Conservation (phyloP, 495 filamentous ascomycete species). For the Jackrogersella multiformis region DNA sequence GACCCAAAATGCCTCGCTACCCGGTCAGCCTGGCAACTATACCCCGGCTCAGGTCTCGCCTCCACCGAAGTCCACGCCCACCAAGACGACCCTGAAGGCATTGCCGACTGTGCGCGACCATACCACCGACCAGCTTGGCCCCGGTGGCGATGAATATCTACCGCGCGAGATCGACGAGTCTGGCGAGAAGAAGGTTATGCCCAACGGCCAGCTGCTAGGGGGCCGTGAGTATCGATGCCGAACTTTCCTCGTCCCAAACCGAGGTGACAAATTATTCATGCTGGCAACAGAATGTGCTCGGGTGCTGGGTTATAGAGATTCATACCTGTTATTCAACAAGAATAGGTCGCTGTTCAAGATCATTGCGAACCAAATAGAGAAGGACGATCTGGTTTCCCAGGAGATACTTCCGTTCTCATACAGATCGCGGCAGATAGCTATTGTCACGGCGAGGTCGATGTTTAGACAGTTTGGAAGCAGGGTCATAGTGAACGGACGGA, state of each 20-base stretch:
- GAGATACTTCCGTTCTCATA: constrained; percentile 98
- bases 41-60: constrained; percentile 77
- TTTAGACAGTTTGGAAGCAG: constrained; percentile 98
- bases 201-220: constrained; percentile 81
- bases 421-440: constrained; percentile 95
- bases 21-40: constrained; percentile 65
- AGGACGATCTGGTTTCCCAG: constrained; percentile 93
- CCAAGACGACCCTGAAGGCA: constrained; percentile 90
- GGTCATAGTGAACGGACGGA: constrained; percentile 85
- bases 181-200: constrained; percentile 91
- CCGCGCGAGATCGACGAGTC: constrained; percentile 91
- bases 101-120: constrained; percentile 96
- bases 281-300: constrained; percentile 96
- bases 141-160: constrained; percentile 95
- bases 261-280: constrained; percentile 97
- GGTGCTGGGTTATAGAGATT: constrained; percentile 94
- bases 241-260: constrained; percentile 89
- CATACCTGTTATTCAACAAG: constrained; percentile 98
- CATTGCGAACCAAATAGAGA: constrained; percentile 94
- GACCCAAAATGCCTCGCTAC: constrained; percentile 70
- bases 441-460: constrained; percentile 98
- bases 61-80: constrained; percentile 84
- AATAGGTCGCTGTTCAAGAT: constrained; percentile 98
- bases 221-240: constrained; percentile 90
- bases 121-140: constrained; percentile 93